A percentile compares a stretch with the other conserved stretches of the same genome.
Conservation (phyloP, 2,329 filamentous ascomycete genomes). For the Tolypocladium sp. region DNA sequence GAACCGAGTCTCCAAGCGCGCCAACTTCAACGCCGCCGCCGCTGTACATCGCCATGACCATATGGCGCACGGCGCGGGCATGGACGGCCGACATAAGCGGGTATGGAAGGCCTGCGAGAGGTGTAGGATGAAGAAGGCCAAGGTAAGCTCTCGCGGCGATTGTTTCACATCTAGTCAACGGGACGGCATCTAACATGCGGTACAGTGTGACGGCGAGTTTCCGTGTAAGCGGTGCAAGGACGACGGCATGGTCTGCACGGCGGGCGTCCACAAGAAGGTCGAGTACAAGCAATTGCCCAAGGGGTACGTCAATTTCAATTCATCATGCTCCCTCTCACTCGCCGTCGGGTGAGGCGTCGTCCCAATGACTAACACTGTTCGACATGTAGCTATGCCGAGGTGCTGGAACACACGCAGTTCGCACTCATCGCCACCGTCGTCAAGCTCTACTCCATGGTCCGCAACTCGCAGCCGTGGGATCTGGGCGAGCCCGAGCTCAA, state of each 20-base stretch:
- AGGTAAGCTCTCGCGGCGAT: conserved; percentile 30
- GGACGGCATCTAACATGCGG: neutral
- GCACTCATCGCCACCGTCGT: conserved; percentile 55
- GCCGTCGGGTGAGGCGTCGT: too few relatives aligned
- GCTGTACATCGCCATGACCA: conserved; percentile 28
- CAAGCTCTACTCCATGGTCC: conserved; percentile 57
- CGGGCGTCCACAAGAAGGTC: conserved; percentile 56
- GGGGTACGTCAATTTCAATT: conserved; percentile 35
- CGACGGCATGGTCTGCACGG: conserved; percentile 54
- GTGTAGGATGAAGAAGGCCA: conserved; percentile 62
- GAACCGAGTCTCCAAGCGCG: conserved; percentile 42
- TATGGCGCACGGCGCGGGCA: conserved; percentile 20
- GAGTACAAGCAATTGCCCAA: conserved; percentile 57
- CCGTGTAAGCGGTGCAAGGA: conserved; percentile 60
- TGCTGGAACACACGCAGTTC: conserved; percentile 56
- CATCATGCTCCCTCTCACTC: too few relatives aligned
- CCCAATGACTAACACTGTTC: too few relatives aligned
- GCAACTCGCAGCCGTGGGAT: conserved; percentile 48
- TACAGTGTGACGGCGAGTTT: conserved; percentile 54
- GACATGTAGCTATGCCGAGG: conserved; percentile 51
- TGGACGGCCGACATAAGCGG: conserved; percentile 52
- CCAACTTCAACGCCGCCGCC: conserved; percentile 26
- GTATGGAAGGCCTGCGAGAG: conserved; percentile 60
- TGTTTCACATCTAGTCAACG: neutral
- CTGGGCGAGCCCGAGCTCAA: conserved; percentile 56